Conservation (phyloP, 108 stramenopile species). For the Bacterosira constricta region DNA sequence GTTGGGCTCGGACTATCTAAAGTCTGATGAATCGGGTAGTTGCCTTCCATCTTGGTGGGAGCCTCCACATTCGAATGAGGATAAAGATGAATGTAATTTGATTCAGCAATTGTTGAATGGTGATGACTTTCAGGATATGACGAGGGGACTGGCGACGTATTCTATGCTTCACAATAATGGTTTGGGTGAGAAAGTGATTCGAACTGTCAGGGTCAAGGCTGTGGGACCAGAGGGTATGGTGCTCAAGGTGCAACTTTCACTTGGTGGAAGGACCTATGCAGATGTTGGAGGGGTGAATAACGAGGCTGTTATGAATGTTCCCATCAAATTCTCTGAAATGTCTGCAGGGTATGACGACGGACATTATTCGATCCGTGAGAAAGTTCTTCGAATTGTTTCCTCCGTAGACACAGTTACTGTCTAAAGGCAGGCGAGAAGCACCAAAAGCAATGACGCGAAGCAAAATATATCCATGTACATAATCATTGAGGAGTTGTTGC, state of each 20-base stretch:
- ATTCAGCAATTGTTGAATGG: constrained; percentile 18
- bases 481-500: no score
- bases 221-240: constrained; percentile 23
- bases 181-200: neutral
- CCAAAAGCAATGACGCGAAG: no score
- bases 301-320: neutral
- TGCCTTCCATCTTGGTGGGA: constrained; percentile 29
- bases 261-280: neutral
- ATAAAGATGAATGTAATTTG: constrained; percentile 7
- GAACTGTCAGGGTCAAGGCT: constrained; percentile 4
- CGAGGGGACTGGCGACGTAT: neutral
- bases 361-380: neutral
- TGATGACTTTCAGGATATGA: constrained; percentile 5
- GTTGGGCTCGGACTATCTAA: neutral
- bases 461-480: no score
- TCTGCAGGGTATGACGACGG: no score
- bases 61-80: neutral
- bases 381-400: constrained; percentile 3
- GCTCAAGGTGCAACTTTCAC: neutral
- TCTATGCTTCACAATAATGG: neutral
- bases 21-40: neutral
- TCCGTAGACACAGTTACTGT: no score
- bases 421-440: no score
- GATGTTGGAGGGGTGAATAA: neutral
- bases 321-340: constrained; percentile 2